Percentiles rank a stretch among this genome's conserved stretches.
These are phyloP conservation scores for Vitis rotundifolia DNA, from an alignment of 164 flowering plant species.

Conservation along the genomic window DNA sequence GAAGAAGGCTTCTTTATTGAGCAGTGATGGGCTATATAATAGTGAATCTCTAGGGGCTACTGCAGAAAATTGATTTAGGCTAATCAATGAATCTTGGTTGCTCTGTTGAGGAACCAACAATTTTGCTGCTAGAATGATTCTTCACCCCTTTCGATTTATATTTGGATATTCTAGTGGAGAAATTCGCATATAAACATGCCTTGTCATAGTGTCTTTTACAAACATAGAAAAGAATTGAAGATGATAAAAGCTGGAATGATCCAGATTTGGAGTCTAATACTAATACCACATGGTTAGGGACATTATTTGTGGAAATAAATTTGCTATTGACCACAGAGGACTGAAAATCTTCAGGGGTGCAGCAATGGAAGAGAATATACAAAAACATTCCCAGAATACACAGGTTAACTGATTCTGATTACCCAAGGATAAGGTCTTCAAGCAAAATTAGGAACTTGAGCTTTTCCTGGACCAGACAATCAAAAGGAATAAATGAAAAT, in stretches of 20 bases:
- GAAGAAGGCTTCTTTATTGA: neutral
- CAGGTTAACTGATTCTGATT: too few relatives aligned
- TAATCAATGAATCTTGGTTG: conserved; percentile 12
- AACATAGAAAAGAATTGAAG: neutral
- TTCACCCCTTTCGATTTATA: neutral
- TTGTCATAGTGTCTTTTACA: neutral
- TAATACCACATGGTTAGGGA: neutral
- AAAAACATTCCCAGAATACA: neutral
- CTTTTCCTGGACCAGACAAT: neutral
- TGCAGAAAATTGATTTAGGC: neutral
- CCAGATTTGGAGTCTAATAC: neutral
- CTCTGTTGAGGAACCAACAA: neutral
- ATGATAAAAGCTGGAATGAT: neutral
- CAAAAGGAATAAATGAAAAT: too few relatives aligned
- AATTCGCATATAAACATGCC: neutral
- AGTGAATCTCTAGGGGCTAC: neutral
- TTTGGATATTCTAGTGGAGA: neutral
- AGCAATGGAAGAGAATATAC: neutral
- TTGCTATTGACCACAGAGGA: neutral
- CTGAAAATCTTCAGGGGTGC: neutral
- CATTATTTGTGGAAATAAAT: too few relatives aligned
- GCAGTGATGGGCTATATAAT: neutral
- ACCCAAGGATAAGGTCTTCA: too few relatives aligned
- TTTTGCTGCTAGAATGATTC: conserved; percentile 10
- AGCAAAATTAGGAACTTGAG: neutral